Evolutionary conservation across 345 rosid species (phyloP).

Genomic region (Brassica cretica): DNA sequence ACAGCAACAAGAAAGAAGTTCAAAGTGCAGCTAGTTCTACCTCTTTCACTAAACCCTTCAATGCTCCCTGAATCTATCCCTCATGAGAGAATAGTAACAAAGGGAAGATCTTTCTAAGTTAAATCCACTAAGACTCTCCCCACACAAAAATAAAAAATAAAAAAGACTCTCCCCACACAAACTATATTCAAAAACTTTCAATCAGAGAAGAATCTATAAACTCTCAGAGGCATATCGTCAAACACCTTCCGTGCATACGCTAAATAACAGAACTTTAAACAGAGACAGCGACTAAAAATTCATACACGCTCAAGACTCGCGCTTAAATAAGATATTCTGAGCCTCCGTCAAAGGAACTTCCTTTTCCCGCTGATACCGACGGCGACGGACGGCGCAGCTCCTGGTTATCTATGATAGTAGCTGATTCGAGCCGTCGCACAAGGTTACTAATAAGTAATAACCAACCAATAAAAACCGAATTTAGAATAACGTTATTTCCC

Average conservation of each 20-base stretch:
- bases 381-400: conserved; percentile 1
- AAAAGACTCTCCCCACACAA: neutral
- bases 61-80: neutral
- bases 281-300: neutral
- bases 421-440: neutral
- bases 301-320: neutral
- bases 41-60: neutral
- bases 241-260: conserved; percentile 33
- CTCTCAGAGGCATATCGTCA: conserved; percentile 22
- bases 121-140: neutral
- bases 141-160: no score
- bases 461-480: conserved; percentile 12
- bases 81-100: neutral
- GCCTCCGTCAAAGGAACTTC: neutral
- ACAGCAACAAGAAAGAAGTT: neutral
- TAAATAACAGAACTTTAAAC: neutral
- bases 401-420: no score
- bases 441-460: neutral
- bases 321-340: neutral
- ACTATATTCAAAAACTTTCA: conserved; percentile 3
- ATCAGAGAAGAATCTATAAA: neutral
- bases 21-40: neutral
- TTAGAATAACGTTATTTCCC: neutral
- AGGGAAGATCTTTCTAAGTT: neutral
- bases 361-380: conserved; percentile 12